Percentiles rank a stretch among this genome's conserved stretches.
These are phyloP conservation scores for Epichloe festucae DNA, from an alignment of 2,329 filamentous ascomycete genomes.

Conservation along the genomic window DNA sequence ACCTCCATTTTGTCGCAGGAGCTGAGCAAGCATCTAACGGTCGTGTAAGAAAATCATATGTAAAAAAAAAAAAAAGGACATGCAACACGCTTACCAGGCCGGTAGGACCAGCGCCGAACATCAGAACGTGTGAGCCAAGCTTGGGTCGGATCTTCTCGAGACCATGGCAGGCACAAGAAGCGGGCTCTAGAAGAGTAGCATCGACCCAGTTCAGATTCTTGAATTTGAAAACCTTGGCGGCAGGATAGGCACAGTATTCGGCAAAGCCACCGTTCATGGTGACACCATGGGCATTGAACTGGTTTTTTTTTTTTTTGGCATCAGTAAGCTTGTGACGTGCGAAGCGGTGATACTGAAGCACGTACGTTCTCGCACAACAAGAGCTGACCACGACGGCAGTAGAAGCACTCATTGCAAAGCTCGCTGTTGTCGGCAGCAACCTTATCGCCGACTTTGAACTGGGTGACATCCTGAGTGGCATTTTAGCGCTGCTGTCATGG, in stretches of 20 bases:
- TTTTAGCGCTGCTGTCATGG: not conserved
- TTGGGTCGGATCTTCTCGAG: constrained; percentile 56
- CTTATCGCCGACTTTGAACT: constrained; percentile 48
- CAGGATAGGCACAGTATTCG: constrained; percentile 47
- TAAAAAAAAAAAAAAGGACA: too few species aligned
- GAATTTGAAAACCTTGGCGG: constrained; percentile 49
- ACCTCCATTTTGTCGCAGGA: constrained; percentile 51
- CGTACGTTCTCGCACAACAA: constrained; percentile 50
- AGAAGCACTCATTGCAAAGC: constrained; percentile 60
- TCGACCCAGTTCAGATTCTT: constrained; percentile 54
- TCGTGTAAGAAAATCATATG: not conserved
- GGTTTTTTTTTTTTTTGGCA: too few species aligned
- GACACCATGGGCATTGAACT: constrained; percentile 53
- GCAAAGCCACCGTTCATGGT: constrained; percentile 60
- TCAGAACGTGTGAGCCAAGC: constrained; percentile 50
- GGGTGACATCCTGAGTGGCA: constrained; percentile 35
- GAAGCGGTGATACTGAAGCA: not conserved
- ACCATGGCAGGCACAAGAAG: constrained; percentile 58
- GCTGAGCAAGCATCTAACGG: constrained; percentile 41
- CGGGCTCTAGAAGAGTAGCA: constrained; percentile 56
- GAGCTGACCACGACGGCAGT: constrained; percentile 55
- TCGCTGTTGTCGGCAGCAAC: constrained; percentile 53
- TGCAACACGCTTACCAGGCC: constrained; percentile 34
- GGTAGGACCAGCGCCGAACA: constrained; percentile 55
- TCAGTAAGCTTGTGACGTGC: not conserved